A percentile compares a stretch with the other conserved stretches of the same genome.
phyloP scores from a whole-genome alignment of 192 early-diverging fungal species.

The Chytriomyces sp. region DNA sequence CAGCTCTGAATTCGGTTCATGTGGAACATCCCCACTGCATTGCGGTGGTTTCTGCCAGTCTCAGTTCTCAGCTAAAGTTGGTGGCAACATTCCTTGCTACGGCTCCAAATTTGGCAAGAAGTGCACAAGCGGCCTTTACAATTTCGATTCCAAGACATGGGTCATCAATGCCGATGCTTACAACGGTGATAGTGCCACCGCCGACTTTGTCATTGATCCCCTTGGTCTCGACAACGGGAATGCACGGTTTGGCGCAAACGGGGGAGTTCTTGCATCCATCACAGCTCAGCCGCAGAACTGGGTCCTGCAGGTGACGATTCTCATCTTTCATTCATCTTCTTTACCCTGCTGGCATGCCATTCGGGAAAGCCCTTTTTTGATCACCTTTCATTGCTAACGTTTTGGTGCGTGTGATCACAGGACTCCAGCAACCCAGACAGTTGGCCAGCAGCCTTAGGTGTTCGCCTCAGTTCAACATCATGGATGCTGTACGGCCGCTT shows the following conservation, averaged over 20 bases:
- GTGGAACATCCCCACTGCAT: constrained; percentile 25
- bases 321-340: neutral
- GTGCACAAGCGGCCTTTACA: constrained; percentile 39
- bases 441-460: constrained; percentile 25
- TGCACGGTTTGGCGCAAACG: constrained; percentile 36
- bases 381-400: neutral
- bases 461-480: constrained; percentile 36
- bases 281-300: neutral
- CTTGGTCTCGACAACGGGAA: constrained; percentile 38
- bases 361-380: neutral
- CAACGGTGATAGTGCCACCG: constrained; percentile 40
- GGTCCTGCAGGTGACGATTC: neutral
- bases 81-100: neutral
- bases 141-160: constrained; percentile 40
- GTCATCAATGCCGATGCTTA: constrained; percentile 44
- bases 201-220: constrained; percentile 40
- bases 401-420: too few relatives aligned
- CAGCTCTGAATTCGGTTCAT: constrained; percentile 10
- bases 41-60: constrained; percentile 32
- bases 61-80: constrained; percentile 1
- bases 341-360: neutral
- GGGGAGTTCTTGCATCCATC: constrained; percentile 27
- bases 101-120: constrained; percentile 18
- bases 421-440: neutral
- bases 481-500: constrained; percentile 45